phyloP scores from a whole-genome alignment of 495 filamentous ascomycete genomes.

The Saxophila tyrrhenica region DNA sequence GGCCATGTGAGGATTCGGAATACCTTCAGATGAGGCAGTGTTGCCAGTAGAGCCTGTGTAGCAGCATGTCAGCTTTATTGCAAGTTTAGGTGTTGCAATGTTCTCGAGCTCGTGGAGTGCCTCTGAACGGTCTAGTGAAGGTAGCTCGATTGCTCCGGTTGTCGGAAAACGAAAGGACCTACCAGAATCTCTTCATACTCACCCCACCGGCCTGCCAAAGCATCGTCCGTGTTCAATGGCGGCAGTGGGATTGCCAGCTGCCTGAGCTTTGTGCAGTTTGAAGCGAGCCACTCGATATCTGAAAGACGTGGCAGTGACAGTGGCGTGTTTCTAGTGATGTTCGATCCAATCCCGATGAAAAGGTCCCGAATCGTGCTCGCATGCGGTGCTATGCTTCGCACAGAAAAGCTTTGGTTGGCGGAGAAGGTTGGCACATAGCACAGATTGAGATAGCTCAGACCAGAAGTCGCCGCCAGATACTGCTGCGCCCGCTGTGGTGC shows the following conservation, averaged over 20 bases:
- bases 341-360: background rate
- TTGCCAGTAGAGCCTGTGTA: background rate
- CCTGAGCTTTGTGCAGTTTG: background rate
- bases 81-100: too few species aligned
- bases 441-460: background rate
- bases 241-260: background rate
- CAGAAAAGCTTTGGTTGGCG: background rate
- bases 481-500: background rate
- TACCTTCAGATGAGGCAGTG: background rate
- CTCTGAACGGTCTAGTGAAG: too few species aligned
- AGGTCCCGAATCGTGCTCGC: background rate
- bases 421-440: too few species aligned
- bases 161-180: background rate
- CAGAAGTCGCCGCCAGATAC: background rate
- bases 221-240: background rate
- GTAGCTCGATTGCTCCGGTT: background rate
- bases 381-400: background rate
- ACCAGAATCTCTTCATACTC: background rate
- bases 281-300: background rate
- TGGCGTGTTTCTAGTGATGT: too few species aligned
- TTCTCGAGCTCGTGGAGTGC: too few species aligned
- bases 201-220: background rate
- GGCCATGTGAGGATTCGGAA: background rate
- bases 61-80: too few species aligned
- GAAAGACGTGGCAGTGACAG: background rate